These are phyloP conservation scores for Zopfia rhizophila DNA, from an alignment of 2,329 filamentous ascomycete species.

Conservation along the genomic window DNA sequence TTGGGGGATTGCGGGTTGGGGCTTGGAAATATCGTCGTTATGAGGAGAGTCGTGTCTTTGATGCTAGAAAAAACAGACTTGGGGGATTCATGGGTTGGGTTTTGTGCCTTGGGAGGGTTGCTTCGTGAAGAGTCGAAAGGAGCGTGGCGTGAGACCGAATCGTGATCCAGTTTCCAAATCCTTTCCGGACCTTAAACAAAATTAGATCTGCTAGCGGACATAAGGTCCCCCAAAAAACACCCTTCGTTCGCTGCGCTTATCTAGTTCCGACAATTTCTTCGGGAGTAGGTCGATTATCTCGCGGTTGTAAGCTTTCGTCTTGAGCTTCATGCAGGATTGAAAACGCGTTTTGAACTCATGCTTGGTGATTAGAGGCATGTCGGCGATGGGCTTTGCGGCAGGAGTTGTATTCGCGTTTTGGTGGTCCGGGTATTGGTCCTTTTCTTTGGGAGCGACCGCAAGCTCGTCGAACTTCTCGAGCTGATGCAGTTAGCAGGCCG, in stretches of 20 bases:
- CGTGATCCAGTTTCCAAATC: too few species aligned
- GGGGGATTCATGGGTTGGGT: too few species aligned
- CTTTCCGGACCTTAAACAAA: too few species aligned
- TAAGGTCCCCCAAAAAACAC: constrained; percentile 18
- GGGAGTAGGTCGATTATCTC: constrained; percentile 14
- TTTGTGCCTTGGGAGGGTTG: too few species aligned
- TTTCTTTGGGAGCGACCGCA: neutral
- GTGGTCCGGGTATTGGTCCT: constrained; percentile 10
- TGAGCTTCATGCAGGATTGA: constrained; percentile 1
- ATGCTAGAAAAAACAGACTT: too few species aligned
- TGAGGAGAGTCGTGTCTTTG: too few species aligned
- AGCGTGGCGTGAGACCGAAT: too few species aligned
- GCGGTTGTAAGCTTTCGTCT: constrained; percentile 1
- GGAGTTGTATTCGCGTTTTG: constrained; percentile 10
- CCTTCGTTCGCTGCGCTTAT: constrained; percentile 7
- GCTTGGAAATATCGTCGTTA: too few species aligned
- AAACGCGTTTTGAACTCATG: constrained; percentile 21
- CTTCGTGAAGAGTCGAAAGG: too few species aligned
- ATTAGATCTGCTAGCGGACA: constrained; percentile 11
- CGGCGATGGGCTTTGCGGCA: constrained; percentile 1
- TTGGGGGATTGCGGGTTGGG: too few species aligned
- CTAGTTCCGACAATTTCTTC: constrained; percentile 8
- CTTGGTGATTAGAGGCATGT: constrained; percentile 12
- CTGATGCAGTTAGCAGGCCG: too few species aligned
- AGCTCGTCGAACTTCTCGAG: constrained; percentile 16